Evolutionary conservation across 345 rosid genomes (phyloP).

Genomic region (Brassica napus): Da-Ae NC_063452.1:38590001-38590500

Average conservation of each 20-base stretch:
- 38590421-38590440: too few relatives aligned
- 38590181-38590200: background rate
- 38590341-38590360: background rate
- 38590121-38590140: background rate
- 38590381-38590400: too few relatives aligned
- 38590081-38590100: constrained; percentile 50
- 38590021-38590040: constrained; percentile 53
- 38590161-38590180: constrained; percentile 1
- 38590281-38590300: constrained; percentile 64
- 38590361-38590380: too few relatives aligned
- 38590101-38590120: constrained; percentile 24
- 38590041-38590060: constrained; percentile 22
- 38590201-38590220: constrained; percentile 21
- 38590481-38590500: too few relatives aligned
- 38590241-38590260: constrained; percentile 72
- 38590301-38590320: constrained; percentile 44
- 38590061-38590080: constrained; percentile 47
- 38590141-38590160: constrained; percentile 2
- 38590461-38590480: too few relatives aligned
- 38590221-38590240: constrained; percentile 63
- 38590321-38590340: background rate
- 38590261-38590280: constrained; percentile 69
- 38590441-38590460: too few relatives aligned
- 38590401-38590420: too few relatives aligned
- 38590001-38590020: constrained; percentile 55